These are phyloP conservation scores for Telopea speciosissima DNA, from an alignment of 177 flowering plant genomes.

Conservation along the genomic window DNA sequence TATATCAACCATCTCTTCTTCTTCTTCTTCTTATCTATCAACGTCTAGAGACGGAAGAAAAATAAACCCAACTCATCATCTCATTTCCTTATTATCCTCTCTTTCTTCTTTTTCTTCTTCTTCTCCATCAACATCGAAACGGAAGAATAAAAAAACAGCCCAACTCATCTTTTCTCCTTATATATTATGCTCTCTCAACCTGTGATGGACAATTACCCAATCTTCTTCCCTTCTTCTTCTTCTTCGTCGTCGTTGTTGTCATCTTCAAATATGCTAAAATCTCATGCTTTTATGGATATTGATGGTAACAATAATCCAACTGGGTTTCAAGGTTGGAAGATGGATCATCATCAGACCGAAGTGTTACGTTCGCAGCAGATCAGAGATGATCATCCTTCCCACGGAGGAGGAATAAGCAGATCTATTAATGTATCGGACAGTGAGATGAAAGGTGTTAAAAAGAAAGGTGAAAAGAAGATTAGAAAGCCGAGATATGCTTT, in stretches of 20 bases:
- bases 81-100: no score
- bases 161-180: neutral
- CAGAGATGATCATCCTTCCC: no score
- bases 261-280: conserved; percentile 7
- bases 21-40: no score
- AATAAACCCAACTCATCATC: no score
- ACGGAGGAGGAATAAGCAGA: no score
- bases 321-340: conserved; percentile 22
- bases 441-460: conserved; percentile 16
- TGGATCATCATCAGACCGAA: neutral
- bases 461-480: conserved; percentile 41
- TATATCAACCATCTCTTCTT: neutral
- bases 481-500: conserved; percentile 57
- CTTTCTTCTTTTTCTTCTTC: no score
- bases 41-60: no score
- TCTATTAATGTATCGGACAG: conserved; percentile 9
- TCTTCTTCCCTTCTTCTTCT: conserved; percentile 24
- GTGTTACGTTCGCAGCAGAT: neutral
- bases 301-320: conserved; percentile 10
- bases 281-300: conserved; percentile 8
- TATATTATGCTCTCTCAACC: neutral
- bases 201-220: conserved; percentile 27
- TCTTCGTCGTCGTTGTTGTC: neutral
- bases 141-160: no score
- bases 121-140: no score